Evolutionary conservation across 192 early-diverging fungal species (phyloP).

Genomic region (Backusella sp.): DNA sequence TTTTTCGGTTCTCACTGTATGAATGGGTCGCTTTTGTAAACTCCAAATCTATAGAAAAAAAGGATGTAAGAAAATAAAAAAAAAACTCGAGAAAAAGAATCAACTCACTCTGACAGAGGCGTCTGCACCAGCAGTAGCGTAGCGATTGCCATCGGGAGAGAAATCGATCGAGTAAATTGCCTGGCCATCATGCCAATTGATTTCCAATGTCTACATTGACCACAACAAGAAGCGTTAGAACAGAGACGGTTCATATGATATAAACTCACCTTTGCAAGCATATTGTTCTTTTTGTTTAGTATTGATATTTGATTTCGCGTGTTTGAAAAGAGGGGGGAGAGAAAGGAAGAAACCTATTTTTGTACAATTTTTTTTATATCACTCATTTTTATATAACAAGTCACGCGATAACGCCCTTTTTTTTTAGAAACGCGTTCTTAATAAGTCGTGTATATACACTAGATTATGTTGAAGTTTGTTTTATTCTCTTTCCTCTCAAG

Average conservation of each 20-base stretch:
- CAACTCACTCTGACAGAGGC: conserved; percentile 73
- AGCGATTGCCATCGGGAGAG: conserved; percentile 61
- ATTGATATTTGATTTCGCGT: background rate
- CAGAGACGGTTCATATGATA: background rate
- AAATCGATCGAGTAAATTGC: conserved; percentile 93
- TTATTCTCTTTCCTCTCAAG: background rate
- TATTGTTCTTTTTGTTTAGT: conserved; percentile 4
- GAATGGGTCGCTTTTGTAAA: conserved; percentile 10
- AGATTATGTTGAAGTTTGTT: background rate
- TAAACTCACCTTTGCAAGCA: background rate
- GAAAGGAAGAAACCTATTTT: background rate
- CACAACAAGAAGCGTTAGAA: background rate
- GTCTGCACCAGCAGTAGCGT: conserved; percentile 92
- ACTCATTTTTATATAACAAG: background rate
- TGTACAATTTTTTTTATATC: background rate
- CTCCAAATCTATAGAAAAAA: conserved; percentile 56
- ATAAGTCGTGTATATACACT: background rate
- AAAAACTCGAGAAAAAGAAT: conserved; percentile 17
- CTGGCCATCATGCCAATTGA: conserved; percentile 93
- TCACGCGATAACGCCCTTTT: background rate
- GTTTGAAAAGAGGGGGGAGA: background rate
- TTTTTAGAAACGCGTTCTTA: background rate
- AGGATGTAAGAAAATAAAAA: background rate
- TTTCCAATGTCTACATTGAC: conserved; percentile 62
- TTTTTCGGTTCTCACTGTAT: background rate